These are phyloP conservation scores for Calonectria montana DNA, from an alignment of 2,329 filamentous ascomycete species.

Conservation along the genomic window DNA sequence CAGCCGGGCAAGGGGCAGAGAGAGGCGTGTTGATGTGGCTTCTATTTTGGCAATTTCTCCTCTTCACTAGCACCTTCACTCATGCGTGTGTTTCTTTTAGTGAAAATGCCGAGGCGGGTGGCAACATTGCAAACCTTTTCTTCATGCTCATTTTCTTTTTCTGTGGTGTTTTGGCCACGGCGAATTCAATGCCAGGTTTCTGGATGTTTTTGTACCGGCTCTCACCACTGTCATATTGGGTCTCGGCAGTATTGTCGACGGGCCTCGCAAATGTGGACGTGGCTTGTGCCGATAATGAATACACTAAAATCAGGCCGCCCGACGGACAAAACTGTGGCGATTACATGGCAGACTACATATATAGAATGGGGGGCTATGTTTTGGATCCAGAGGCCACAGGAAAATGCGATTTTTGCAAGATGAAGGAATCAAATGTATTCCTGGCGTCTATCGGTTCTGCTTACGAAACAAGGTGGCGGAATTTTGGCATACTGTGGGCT, in stretches of 20 bases:
- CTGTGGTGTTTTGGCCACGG: constrained; percentile 26
- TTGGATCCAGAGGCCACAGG: constrained; percentile 58
- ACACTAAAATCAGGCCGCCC: constrained; percentile 72
- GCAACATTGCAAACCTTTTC: constrained; percentile 72
- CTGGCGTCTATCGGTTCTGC: constrained; percentile 59
- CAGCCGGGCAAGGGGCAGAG: constrained; percentile 69
- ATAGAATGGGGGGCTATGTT: constrained; percentile 62
- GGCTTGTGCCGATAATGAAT: constrained; percentile 75
- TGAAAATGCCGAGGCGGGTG: constrained; percentile 71
- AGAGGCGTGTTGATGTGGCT: constrained; percentile 83
- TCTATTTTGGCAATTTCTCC: constrained; percentile 76
- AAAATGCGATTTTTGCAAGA: constrained; percentile 66
- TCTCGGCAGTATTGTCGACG: constrained; percentile 76
- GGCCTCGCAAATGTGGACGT: constrained; percentile 76
- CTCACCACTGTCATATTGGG: constrained; percentile 84
- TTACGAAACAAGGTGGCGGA: constrained; percentile 73
- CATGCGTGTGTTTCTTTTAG: constrained; percentile 77
- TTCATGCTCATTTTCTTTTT: constrained; percentile 67
- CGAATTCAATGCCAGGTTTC: constrained; percentile 68
- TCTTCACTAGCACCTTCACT: constrained; percentile 84
- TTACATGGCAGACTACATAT: constrained; percentile 67
- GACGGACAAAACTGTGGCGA: constrained; percentile 65
- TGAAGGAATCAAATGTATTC: constrained; percentile 63
- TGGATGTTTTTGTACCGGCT: constrained; percentile 66
- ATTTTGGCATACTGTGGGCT: constrained; percentile 71